These are phyloP conservation scores for Malbranchea cinnamomea DNA, from an alignment of 2,329 filamentous ascomycete genomes.

Conservation along the genomic window DNA sequence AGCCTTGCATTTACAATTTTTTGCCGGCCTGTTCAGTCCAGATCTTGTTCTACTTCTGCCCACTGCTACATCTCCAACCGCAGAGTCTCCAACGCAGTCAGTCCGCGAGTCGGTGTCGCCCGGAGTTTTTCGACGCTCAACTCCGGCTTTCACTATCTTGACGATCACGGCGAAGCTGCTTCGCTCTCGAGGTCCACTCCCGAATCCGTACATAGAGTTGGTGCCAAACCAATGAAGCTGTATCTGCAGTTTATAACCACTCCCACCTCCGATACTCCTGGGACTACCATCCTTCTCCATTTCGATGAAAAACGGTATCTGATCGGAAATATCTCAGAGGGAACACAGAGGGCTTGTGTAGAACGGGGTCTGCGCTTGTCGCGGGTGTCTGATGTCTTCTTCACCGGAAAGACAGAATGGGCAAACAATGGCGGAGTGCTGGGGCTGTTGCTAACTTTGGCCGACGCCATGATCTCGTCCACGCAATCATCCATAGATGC, in stretches of 20 bases:
- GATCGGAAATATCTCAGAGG: constrained; percentile 70
- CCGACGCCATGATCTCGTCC: constrained; percentile 45
- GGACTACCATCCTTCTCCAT: constrained; percentile 61
- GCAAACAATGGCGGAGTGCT: constrained; percentile 63
- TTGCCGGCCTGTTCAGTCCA: too few species aligned
- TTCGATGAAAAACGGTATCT: constrained; percentile 73
- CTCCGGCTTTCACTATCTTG: too few species aligned
- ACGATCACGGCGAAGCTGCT: too few species aligned
- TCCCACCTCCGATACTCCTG: constrained; percentile 77
- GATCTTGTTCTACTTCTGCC: too few species aligned
- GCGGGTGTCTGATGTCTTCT: constrained; percentile 62
- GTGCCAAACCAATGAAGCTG: constrained; percentile 46
- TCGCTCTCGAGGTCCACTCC: background rate
- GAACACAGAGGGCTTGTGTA: constrained; percentile 61
- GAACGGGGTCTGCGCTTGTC: constrained; percentile 51
- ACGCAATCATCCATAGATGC: constrained; percentile 22
- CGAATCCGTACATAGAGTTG: too few species aligned
- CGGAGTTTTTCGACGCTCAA: too few species aligned
- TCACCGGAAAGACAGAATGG: constrained; percentile 69
- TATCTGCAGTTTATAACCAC: constrained; percentile 62
- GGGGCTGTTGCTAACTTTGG: constrained; percentile 71
- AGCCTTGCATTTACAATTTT: too few species aligned
- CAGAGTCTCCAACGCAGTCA: too few species aligned
- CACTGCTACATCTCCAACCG: too few species aligned
- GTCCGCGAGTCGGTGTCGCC: too few species aligned